Evolutionary conservation across 306 rosid genomes (phyloP).

Genomic region (Gleditsia sinensis): DNA sequence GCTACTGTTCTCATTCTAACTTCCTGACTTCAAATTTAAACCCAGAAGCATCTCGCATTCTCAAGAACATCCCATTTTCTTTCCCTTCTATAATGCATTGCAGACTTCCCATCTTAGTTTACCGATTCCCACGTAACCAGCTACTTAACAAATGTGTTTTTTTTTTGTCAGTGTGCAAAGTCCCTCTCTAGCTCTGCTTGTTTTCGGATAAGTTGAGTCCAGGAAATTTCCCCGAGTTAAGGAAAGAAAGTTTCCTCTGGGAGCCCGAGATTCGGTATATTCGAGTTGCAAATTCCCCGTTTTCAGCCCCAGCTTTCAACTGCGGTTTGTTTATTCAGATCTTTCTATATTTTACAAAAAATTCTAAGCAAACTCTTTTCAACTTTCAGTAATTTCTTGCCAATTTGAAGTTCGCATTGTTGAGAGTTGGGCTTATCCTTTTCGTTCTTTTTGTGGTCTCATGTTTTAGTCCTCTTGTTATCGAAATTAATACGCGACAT

Average conservation of each 20-base stretch:
- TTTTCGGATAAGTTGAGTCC: not conserved
- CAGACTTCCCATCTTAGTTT: slow-evolving; percentile 18
- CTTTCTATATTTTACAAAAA: slow-evolving; percentile 7
- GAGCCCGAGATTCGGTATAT: slow-evolving; percentile 27
- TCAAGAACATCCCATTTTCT: slow-evolving; percentile 20
- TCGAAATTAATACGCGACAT: not conserved
- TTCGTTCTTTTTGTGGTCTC: not conserved
- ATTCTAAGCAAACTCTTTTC: slow-evolving; percentile 4
- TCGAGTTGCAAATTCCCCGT: no score
- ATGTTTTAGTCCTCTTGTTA: no score
- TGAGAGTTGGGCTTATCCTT: not conserved
- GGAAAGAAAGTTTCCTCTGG: slow-evolving; percentile 24
- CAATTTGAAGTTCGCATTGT: not conserved
- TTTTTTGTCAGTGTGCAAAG: slow-evolving; percentile 23
- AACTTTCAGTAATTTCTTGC: not conserved
- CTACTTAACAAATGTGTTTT: not conserved
- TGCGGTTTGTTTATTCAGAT: slow-evolving; percentile 34
- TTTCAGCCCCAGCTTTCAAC: no score
- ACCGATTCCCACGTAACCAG: not conserved
- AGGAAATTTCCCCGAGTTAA: not conserved
- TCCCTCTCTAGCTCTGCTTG: not conserved
- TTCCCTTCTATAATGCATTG: not conserved
- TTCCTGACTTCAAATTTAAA: not conserved
- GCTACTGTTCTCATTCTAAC: not conserved
- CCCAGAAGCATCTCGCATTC: not conserved